Evolutionary conservation across 371 early-diverging fungal species (phyloP), one percentile per base, ranked within the genome.

Genomic region (Mortierella sp.): DNA sequence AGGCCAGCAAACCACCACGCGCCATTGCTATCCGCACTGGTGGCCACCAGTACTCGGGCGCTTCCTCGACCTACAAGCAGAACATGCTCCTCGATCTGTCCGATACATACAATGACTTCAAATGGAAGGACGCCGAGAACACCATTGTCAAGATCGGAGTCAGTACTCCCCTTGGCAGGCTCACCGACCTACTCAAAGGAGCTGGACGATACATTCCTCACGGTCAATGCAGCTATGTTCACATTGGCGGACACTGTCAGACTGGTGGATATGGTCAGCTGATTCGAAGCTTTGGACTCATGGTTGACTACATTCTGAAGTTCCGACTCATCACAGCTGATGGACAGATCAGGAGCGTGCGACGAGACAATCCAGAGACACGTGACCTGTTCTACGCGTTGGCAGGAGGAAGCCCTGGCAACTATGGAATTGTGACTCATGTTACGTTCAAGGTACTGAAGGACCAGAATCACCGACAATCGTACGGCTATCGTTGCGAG

Each of bases 11-110:
- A 34, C 34, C 34, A 10, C 34, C 34, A 34, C 34, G 34, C 47
- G 72, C 58, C 4, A 49, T 78, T 8, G 67, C 72, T 21, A 29
- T 78, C 17, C 71, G 78, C 53, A 78, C 78, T 17, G 72, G 78
- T 17, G 78, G 78, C 39, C 78, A 78, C 37, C 56, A 61, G 27
- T 78, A 71, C 59, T 48, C 47, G n/a, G 78, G 72, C 13, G 61
- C 72, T 13, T 78, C 71, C 17, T 71, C 71, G 17, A 72, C 78
- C 22, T 48, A 22, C 63, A 63, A 60, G 16, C 19, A 54, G 7
- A 78, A 72, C 62, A 65, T 77, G 45, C 71, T 71, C 57, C 57
- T 77, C 31, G 78, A 67, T 39, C 62, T 72, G 19, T 72, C 78
- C 31, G 6, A 24, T 19, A 78, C 71, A 34, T 78, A 63, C 37